Percentiles rank a stretch among this genome's conserved stretches.
Conservation (phyloP, 805 yeast genomes). For the Candida argentea region DNA sequence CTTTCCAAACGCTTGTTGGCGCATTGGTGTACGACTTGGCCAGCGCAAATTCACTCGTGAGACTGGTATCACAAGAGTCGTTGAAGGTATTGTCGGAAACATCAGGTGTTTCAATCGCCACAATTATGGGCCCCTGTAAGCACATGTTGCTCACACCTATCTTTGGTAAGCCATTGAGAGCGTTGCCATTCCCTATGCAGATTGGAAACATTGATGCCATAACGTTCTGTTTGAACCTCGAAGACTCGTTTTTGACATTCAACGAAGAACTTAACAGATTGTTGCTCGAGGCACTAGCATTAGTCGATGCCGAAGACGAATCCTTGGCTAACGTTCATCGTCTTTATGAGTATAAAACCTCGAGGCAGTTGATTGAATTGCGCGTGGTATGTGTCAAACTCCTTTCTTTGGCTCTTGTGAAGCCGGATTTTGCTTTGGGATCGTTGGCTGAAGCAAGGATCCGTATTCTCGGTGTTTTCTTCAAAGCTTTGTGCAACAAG, state of each 20-base stretch:
- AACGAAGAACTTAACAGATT: slow-evolving; percentile 83
- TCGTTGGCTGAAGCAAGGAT: slow-evolving; percentile 73
- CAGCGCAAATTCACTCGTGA: slow-evolving; percentile 73
- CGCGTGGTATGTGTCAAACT: slow-evolving; percentile 85
- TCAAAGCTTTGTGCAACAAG: slow-evolving; percentile 81
- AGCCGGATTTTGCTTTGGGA: slow-evolving; percentile 70
- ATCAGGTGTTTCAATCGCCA: slow-evolving; percentile 58
- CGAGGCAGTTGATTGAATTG: slow-evolving; percentile 78
- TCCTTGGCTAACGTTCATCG: slow-evolving; percentile 82
- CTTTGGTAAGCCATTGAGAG: slow-evolving; percentile 92
- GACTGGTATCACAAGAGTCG: slow-evolving; percentile 72
- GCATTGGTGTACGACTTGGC: slow-evolving; percentile 88
- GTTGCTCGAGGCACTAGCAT: slow-evolving; percentile 79
- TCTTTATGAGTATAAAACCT: slow-evolving; percentile 74
- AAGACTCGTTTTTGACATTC: slow-evolving; percentile 71
- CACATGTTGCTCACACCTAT: slow-evolving; percentile 81
- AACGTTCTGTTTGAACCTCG: slow-evolving; percentile 78
- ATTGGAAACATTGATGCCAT: slow-evolving; percentile 97
- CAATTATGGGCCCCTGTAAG: slow-evolving; percentile 75
- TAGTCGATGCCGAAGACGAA: slow-evolving; percentile 97
- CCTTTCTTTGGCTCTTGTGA: slow-evolving; percentile 72
- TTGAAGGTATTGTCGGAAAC: slow-evolving; percentile 59
- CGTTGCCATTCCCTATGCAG: slow-evolving; percentile 97
- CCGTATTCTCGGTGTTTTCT: slow-evolving; percentile 84
- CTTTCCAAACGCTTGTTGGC: slow-evolving; percentile 76